These are phyloP conservation scores for Penicillium robsamsonii DNA, from an alignment of 495 filamentous ascomycete genomes.

Conservation along the genomic window DNA sequence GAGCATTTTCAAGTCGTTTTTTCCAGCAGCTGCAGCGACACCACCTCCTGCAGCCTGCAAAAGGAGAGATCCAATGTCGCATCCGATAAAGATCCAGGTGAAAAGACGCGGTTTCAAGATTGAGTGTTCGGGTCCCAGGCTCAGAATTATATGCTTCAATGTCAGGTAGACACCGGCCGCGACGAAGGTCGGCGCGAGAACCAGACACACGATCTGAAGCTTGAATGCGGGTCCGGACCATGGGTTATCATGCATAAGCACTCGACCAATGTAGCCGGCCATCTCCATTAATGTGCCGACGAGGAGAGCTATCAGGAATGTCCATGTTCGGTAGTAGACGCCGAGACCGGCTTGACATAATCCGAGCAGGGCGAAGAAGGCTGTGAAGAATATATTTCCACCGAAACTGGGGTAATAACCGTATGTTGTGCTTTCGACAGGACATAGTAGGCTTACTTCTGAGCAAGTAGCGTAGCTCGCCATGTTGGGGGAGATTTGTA, in stretches of 20 bases:
- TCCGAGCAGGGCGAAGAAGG: slow-evolving; percentile 51
- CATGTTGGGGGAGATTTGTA: slow-evolving; percentile 9
- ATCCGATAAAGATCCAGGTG: slow-evolving; percentile 66
- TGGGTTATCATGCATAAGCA: slow-evolving; percentile 59
- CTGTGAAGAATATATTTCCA: slow-evolving; percentile 60
- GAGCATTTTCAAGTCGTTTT: slow-evolving; percentile 18
- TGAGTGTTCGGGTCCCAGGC: slow-evolving; percentile 53
- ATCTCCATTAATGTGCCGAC: slow-evolving; percentile 48
- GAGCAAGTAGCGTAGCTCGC: slow-evolving; percentile 42
- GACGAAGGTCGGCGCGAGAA: slow-evolving; percentile 64
- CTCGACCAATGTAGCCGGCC: slow-evolving; percentile 59
- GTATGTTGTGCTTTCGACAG: slow-evolving; percentile 59
- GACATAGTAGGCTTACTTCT: slow-evolving; percentile 50
- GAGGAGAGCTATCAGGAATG: slow-evolving; percentile 52
- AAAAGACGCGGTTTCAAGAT: slow-evolving; percentile 56
- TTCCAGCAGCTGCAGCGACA: slow-evolving; percentile 46
- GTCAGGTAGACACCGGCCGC: slow-evolving; percentile 66
- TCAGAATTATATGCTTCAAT: slow-evolving; percentile 61
- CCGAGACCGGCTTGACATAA: slow-evolving; percentile 50
- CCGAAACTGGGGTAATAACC: slow-evolving; percentile 66
- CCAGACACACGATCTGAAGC: slow-evolving; percentile 65
- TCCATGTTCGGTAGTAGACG: slow-evolving; percentile 60
- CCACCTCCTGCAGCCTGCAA: slow-evolving; percentile 65
- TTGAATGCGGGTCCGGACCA: slow-evolving; percentile 60
- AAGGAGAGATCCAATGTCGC: slow-evolving; percentile 61